Evolutionary conservation across 495 filamentous ascomycete genomes (phyloP).

Genomic region (Neurospora sp.): DNA sequence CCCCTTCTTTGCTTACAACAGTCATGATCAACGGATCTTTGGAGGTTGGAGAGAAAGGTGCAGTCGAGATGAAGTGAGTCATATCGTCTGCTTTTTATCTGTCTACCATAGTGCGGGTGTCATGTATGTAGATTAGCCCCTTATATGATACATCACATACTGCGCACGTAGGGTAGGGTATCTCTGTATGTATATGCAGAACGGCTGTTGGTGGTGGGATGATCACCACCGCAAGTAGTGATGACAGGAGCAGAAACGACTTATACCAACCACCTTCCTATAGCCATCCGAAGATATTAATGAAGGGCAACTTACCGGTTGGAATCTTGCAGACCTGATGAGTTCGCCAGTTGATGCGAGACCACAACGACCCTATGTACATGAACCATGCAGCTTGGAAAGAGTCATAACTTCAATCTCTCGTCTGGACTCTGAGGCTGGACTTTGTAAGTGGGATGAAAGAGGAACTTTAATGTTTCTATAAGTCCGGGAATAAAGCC

Average conservation of each 20-base stretch:
- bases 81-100: too few species aligned
- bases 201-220: background rate
- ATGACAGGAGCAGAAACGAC: background rate
- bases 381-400: background rate
- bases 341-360: background rate
- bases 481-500: too few species aligned
- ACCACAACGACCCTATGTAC: background rate
- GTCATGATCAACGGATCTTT: background rate
- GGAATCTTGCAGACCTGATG: too few species aligned
- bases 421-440: background rate
- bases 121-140: too few species aligned
- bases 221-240: background rate
- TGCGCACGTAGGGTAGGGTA: too few species aligned
- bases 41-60: background rate
- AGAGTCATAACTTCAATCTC: background rate
- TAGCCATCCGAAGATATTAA: background rate
- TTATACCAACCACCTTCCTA: background rate
- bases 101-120: too few species aligned
- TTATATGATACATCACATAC: too few species aligned
- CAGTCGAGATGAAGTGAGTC: background rate
- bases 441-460: too few species aligned
- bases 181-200: too few species aligned
- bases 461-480: too few species aligned
- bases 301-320: background rate
- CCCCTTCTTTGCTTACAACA: background rate